These are phyloP conservation scores for Vachellia collinsii DNA, from an alignment of 306 rosid genomes.

Conservation along the genomic window DNA sequence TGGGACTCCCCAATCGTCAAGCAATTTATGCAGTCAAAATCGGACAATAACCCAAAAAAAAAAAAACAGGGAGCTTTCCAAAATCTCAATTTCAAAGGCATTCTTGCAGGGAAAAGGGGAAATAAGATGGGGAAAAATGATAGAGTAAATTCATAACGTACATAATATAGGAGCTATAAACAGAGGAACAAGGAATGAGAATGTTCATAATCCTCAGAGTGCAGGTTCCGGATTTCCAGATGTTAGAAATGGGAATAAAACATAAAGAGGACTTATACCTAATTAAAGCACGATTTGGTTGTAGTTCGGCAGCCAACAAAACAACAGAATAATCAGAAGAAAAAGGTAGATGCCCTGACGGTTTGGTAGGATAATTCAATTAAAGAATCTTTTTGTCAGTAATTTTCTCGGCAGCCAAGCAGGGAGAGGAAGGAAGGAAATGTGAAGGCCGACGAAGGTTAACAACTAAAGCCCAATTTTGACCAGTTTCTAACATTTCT, in stretches of 20 bases:
- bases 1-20: slow-evolving; percentile 29
- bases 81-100: slow-evolving; percentile 16
- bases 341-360: background rate
- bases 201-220: slow-evolving; percentile 43
- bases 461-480: slow-evolving; percentile 11
- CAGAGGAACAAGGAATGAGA: slow-evolving; percentile 32
- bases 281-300: slow-evolving; percentile 6
- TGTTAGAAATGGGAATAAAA: slow-evolving; percentile 26
- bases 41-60: background rate
- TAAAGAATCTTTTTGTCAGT: slow-evolving; percentile 11
- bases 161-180: slow-evolving; percentile 48
- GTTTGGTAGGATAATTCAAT: slow-evolving; percentile 29
- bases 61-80: background rate
- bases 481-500: slow-evolving; percentile 31
- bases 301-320: slow-evolving; percentile 41
- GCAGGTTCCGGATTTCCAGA: slow-evolving; percentile 24
- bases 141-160: background rate
- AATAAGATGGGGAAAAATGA: background rate
- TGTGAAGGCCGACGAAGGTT: slow-evolving; percentile 15
- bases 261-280: slow-evolving; percentile 1
- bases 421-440: slow-evolving; percentile 6
- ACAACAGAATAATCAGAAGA: background rate
- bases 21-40: slow-evolving; percentile 28
- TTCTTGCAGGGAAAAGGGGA: background rate
- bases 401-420: slow-evolving; percentile 44